Evolutionary conservation across 495 filamentous ascomycete genomes (phyloP).

Genomic region (Neurospora africana): DNA sequence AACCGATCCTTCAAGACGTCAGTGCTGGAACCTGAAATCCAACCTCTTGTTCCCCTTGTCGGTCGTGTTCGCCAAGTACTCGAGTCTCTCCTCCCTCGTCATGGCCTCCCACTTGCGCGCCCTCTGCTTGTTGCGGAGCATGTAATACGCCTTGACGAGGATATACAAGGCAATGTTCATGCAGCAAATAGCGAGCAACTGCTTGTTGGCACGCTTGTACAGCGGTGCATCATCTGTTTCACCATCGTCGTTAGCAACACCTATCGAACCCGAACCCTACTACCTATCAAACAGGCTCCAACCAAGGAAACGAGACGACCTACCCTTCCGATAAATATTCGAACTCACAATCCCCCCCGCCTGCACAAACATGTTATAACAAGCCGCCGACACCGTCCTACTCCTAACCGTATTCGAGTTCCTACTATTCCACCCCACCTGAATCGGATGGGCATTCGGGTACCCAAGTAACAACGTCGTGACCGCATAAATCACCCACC

Average conservation of each 20-base stretch:
- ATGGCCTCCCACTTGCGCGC: constrained; percentile 48
- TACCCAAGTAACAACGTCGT: constrained; percentile 48
- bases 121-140: constrained; percentile 41
- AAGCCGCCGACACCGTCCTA: constrained; percentile 44
- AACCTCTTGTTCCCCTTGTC: constrained; percentile 69
- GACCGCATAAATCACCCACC: constrained; percentile 47
- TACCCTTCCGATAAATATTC: constrained; percentile 51
- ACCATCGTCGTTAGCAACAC: constrained; percentile 32
- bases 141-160: constrained; percentile 50
- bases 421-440: constrained; percentile 56
- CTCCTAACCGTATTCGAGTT: constrained; percentile 48
- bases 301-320: neutral
- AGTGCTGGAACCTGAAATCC: constrained; percentile 43
- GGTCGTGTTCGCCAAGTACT: constrained; percentile 55
- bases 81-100: constrained; percentile 48
- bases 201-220: constrained; percentile 52
- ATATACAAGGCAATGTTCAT: constrained; percentile 49
- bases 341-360: constrained; percentile 48
- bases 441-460: constrained; percentile 48
- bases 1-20: neutral
- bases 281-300: neutral
- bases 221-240: constrained; percentile 43
- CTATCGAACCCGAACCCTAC: neutral
- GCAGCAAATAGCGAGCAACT: constrained; percentile 45
- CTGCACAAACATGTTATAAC: constrained; percentile 61